These are phyloP conservation scores for Diaporthe nobilis DNA, from an alignment of 2,329 filamentous ascomycete species.

Conservation along the genomic window DNA sequence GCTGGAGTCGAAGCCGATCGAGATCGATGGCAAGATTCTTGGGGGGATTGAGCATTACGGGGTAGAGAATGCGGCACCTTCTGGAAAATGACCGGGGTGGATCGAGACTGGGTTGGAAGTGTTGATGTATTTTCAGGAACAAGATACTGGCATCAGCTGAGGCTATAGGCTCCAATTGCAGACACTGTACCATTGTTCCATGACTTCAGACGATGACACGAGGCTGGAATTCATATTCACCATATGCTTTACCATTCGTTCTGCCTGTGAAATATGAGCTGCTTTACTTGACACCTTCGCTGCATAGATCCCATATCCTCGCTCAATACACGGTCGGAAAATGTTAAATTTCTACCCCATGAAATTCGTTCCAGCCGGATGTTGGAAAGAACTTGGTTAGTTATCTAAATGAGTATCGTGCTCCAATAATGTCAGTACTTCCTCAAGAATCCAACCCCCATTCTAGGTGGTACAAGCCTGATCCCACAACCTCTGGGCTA, in stretches of 20 bases:
- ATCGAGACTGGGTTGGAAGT: no score
- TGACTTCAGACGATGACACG: no score
- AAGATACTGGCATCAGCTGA: neutral
- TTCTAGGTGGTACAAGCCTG: no score
- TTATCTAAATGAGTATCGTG: neutral
- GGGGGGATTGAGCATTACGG: slow-evolving; percentile 7
- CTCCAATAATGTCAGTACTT: neutral
- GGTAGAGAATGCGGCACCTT: slow-evolving; percentile 41
- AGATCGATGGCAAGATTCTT: slow-evolving; percentile 44
- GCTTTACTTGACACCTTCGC: accelerated
- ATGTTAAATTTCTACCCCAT: neutral
- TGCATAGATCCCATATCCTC: neutral
- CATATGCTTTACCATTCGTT: no score
- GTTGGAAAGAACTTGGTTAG: no score
- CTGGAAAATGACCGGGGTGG: slow-evolving; percentile 11
- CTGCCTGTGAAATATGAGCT: no score
- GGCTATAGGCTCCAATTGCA: neutral
- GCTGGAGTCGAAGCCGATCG: slow-evolving; percentile 47
- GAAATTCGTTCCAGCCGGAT: neutral
- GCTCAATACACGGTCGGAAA: no score
- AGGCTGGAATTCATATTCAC: no score
- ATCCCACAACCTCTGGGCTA: neutral
- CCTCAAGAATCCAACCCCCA: neutral
- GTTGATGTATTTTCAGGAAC: neutral
- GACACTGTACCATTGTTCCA: neutral